These are phyloP conservation scores for Lavandula angustifolia DNA, from an alignment of 257 asterid genomes.

Conservation along the genomic window DNA sequence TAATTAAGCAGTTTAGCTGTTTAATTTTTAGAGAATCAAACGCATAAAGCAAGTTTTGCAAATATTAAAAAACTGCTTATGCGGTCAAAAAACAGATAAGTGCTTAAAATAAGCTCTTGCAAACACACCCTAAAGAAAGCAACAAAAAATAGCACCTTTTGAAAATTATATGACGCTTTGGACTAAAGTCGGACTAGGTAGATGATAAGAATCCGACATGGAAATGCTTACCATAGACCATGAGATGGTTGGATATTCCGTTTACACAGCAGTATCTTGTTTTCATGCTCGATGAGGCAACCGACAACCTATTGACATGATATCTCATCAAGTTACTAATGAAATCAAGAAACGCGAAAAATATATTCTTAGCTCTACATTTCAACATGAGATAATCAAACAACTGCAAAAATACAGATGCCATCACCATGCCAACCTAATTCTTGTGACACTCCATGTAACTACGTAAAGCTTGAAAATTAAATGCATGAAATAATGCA, in stretches of 20 bases:
- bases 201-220: background rate
- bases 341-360: slow-evolving; percentile 6
- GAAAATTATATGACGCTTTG: background rate
- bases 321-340: slow-evolving; percentile 16
- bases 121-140: background rate
- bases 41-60: no score
- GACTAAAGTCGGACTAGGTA: background rate
- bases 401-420: background rate
- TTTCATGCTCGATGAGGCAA: slow-evolving; percentile 92
- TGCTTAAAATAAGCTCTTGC: no score
- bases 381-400: slow-evolving; percentile 10
- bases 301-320: slow-evolving; percentile 72
- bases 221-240: slow-evolving; percentile 82
- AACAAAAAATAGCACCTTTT: background rate
- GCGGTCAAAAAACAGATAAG: no score
- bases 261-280: slow-evolving; percentile 79
- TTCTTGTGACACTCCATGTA: background rate
- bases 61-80: no score
- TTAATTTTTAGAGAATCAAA: no score
- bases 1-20: no score
- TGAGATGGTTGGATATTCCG: slow-evolving; percentile 90
- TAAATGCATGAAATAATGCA: background rate
- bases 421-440: no score
- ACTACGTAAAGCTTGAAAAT: background rate
- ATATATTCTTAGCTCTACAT: no score